A percentile compares a stretch with the other conserved stretches of the same genome.
These are phyloP conservation scores for Citrus hindsii DNA, from an alignment of 345 rosid genomes.

Conservation along the genomic window DNA sequence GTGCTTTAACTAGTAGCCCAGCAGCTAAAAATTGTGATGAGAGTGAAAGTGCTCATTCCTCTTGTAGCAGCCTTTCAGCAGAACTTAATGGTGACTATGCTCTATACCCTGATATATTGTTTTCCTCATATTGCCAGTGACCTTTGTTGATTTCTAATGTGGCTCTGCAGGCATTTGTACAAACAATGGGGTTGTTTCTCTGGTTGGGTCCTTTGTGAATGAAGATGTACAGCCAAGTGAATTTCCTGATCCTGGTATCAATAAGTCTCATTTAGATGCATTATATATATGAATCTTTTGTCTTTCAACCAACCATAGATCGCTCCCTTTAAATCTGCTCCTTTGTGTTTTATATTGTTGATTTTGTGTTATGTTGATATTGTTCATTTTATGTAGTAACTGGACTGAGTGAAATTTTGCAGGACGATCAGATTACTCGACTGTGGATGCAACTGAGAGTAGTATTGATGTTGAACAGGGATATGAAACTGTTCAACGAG, in stretches of 20 bases:
- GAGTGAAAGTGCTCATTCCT: slow-evolving; percentile 15
- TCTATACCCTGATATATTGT: background rate
- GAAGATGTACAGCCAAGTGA: slow-evolving; percentile 4
- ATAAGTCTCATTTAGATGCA: background rate
- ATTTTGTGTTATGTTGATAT: background rate
- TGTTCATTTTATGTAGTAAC: slow-evolving; percentile 7
- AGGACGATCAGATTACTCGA: slow-evolving; percentile 22
- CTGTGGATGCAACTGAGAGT: slow-evolving; percentile 5
- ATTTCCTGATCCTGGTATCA: slow-evolving; percentile 24
- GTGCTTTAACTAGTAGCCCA: slow-evolving; percentile 8
- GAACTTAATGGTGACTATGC: slow-evolving; percentile 29
- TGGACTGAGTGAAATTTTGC: slow-evolving; percentile 18
- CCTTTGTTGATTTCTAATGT: slow-evolving; percentile 16
- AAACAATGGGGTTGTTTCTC: slow-evolving; percentile 13
- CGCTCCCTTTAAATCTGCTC: background rate
- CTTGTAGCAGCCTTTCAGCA: slow-evolving; percentile 5
- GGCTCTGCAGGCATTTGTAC: slow-evolving; percentile 16
- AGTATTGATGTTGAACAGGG: slow-evolving; percentile 22
- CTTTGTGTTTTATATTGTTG: background rate
- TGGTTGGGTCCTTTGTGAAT: slow-evolving; percentile 8
- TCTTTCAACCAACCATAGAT: background rate
- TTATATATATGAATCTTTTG: background rate
- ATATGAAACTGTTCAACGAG: slow-evolving; percentile 24
- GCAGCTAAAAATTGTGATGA: slow-evolving; percentile 10
- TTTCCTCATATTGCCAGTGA: background rate